phyloP scores from a whole-genome alignment of 176 grass and related monocot genomes.

The Avena atlantica region DNA sequence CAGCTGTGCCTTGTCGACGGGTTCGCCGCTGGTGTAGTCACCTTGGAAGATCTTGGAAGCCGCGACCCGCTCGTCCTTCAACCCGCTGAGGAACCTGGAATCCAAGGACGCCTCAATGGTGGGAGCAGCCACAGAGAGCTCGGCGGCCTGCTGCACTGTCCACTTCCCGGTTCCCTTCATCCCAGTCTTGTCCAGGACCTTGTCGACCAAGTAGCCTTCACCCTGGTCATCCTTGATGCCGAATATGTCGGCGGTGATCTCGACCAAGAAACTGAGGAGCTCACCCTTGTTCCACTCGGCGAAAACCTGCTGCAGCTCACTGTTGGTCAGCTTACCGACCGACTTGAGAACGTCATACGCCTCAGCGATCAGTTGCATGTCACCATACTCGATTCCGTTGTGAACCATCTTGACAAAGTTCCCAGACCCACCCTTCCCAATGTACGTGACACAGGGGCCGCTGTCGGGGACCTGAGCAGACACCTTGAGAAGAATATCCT shows the following conservation, averaged over 20 bases:
- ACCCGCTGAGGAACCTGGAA: slow-evolving; percentile 78
- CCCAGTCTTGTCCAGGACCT: slow-evolving; percentile 87
- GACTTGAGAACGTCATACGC: slow-evolving; percentile 84
- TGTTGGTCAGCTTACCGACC: slow-evolving; percentile 75
- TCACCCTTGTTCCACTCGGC: slow-evolving; percentile 91
- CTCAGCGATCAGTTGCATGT: slow-evolving; percentile 84
- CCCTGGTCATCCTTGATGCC: slow-evolving; percentile 81
- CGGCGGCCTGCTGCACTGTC: slow-evolving; percentile 83
- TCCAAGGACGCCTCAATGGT: slow-evolving; percentile 86
- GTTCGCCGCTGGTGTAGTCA: slow-evolving; percentile 39
- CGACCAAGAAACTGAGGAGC: slow-evolving; percentile 82
- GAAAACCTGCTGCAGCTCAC: slow-evolving; percentile 80
- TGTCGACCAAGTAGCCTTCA: slow-evolving; percentile 76
- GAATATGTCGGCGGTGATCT: slow-evolving; percentile 85
- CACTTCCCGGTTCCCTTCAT: slow-evolving; percentile 92
- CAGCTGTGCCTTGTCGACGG: slow-evolving; percentile 76
- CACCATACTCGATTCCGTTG: slow-evolving; percentile 86
- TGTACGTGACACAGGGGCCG: slow-evolving; percentile 69
- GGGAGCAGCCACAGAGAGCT: slow-evolving; percentile 79
- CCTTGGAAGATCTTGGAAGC: slow-evolving; percentile 75
- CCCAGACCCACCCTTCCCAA: slow-evolving; percentile 74
- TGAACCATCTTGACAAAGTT: slow-evolving; percentile 95
- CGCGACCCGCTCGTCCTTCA: slow-evolving; percentile 69
- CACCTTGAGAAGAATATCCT: slow-evolving; percentile 86
- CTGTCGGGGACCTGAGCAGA: slow-evolving; percentile 75